A percentile compares a stretch with the other conserved stretches of the same genome.
These are phyloP conservation scores for Kingdonia uniflora DNA, from an alignment of 164 flowering plant genomes.

Conservation along the genomic window DNA sequence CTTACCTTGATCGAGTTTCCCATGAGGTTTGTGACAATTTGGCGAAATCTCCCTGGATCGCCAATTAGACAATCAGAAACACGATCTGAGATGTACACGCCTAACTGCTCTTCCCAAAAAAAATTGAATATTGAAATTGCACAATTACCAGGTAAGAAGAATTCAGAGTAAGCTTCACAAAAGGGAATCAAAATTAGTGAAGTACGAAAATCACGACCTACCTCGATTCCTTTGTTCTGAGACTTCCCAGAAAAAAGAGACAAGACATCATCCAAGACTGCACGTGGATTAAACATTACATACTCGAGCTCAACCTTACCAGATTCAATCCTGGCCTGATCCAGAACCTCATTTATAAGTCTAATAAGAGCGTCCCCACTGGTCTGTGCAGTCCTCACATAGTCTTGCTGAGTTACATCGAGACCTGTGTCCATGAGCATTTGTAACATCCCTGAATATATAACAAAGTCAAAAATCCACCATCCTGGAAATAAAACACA, in stretches of 20 bases:
- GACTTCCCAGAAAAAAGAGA: conserved; percentile 91
- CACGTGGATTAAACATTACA: conserved; percentile 63
- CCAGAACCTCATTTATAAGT: conserved; percentile 84
- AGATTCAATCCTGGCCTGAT: conserved; percentile 93
- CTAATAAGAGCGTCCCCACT: conserved; percentile 92
- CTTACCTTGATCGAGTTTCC: conserved; percentile 95
- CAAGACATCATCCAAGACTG: conserved; percentile 78
- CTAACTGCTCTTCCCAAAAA: conserved; percentile 46
- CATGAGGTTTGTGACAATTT: conserved; percentile 87
- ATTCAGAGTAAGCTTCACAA: conserved; percentile 3
- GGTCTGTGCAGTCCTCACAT: conserved; percentile 80
- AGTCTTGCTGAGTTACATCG: conserved; percentile 86
- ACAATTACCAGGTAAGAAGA: neutral
- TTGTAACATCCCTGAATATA: conserved; percentile 71
- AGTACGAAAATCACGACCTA: conserved; percentile 11
- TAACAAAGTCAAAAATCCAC: neutral
- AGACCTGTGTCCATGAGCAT: conserved; percentile 92
- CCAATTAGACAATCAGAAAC: conserved; percentile 80
- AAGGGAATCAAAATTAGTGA: neutral
- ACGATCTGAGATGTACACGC: conserved; percentile 68
- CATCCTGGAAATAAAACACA: neutral
- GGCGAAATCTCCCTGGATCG: conserved; percentile 93
- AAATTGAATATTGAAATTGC: conserved; percentile 8
- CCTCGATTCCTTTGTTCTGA: conserved; percentile 90
- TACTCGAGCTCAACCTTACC: conserved; percentile 96